A percentile compares a stretch with the other conserved stretches of the same genome.
These are phyloP conservation scores for Paecilomyces sp. DNA, from an alignment of 2,329 filamentous ascomycete species.

Conservation along the genomic window DNA sequence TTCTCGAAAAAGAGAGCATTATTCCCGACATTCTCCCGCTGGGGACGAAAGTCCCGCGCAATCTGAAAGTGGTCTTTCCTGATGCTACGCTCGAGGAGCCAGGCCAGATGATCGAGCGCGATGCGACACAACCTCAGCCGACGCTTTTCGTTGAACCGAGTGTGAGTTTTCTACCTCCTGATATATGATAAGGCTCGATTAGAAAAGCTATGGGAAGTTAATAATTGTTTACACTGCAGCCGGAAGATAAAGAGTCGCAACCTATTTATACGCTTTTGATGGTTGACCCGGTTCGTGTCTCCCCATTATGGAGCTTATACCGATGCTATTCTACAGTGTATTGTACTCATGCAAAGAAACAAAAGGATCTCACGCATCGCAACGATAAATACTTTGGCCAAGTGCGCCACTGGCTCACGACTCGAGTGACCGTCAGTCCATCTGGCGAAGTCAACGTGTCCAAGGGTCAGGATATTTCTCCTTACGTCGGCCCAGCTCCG, in stretches of 20 bases:
- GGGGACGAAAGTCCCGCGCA: conserved; percentile 1
- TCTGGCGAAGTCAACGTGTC: conserved; percentile 2
- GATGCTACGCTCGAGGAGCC: conserved; percentile 1
- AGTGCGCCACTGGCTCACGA: conserved; percentile 8
- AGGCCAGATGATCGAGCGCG: conserved; percentile 5
- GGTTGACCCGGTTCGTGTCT: conserved; percentile 2
- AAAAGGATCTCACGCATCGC: conserved; percentile 6
- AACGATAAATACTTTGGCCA: conserved; percentile 7
- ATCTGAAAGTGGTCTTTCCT: conserved; percentile 5
- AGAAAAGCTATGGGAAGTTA: not conserved
- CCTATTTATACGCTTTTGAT: not conserved
- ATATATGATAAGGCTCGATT: too few relatives aligned
- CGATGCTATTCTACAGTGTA: not conserved
- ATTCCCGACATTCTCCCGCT: conserved; percentile 5
- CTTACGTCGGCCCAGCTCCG: conserved; percentile 7
- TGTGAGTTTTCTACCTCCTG: not conserved
- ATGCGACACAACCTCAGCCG: conserved; percentile 4
- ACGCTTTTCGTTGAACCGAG: conserved; percentile 5
- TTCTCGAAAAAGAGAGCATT: conserved; percentile 3
- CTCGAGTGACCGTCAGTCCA: conserved; percentile 1
- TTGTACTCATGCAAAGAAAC: not conserved
- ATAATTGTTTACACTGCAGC: not conserved
- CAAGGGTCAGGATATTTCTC: not conserved
- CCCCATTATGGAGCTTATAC: not conserved
- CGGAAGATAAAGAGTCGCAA: not conserved